Evolutionary conservation across 345 rosid genomes (phyloP), one percentile per base, ranked within the genome.

Genomic region (Sonneratia caseolaris): DNA sequence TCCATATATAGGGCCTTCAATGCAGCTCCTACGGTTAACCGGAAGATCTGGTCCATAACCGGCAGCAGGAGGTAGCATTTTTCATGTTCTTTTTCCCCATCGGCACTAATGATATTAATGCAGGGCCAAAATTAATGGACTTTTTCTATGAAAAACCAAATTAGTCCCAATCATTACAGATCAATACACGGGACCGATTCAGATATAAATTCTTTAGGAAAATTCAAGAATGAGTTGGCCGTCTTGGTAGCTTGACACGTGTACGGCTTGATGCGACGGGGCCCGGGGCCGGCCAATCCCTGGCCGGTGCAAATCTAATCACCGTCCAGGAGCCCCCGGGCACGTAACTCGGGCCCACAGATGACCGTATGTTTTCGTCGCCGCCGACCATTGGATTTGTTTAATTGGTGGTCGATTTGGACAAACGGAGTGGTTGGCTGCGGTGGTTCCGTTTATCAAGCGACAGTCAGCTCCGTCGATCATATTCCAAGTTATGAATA

Each of bases 321-420:
- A 76, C 83, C 78, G 81, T 21, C 85, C 72, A 65, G 67, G 37
- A 40, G 49, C 38, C 71, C 71, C 36, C 14, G 70, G 45, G 43
- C 40, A 42, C 78, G 84, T 72, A 51, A 13, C 13, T 47, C 37
- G 55, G 68, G 68, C 74, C 77, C 61, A 0, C n/a, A 45, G 66
- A 71, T 81, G 85, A 76, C 80, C 9, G 21, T 5, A 21, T 74
- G 37, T 59, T 70, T 70, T 64, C 36, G 18, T 56, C 72, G 57
- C 61, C 76, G 2, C 86, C 87, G 89, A 83, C 92, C 83, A 75
- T 66, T 36, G 55, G 84, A 77, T 79, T 81, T 71, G 84, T 82
- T 84, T 79, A 48, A 10, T 36, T 2, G 1, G 7, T 24, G 37
- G 73, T 22, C 47, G 73, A 38, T 45, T 64, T 59, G 68, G 53